These are phyloP conservation scores for Suillus decipiens DNA, from an alignment of 768 basidiomycete species.

Conservation along the genomic window DNA sequence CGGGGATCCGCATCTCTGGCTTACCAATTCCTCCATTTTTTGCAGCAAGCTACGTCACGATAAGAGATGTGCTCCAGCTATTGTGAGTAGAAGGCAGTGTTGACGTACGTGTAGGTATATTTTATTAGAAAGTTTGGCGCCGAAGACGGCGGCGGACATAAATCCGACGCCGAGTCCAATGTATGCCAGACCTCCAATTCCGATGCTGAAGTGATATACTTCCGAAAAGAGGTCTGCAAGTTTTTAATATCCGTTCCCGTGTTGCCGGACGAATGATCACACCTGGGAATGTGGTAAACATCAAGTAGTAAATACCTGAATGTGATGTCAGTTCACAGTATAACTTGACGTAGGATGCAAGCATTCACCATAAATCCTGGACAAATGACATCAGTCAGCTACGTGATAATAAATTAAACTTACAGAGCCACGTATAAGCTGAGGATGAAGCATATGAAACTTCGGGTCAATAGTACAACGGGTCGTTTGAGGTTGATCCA, in stretches of 20 bases:
- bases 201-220: conserved; percentile 53
- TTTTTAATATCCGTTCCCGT: conserved; percentile 11
- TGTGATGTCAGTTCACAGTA: background rate
- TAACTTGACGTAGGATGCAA: background rate
- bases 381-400: background rate
- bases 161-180: conserved; percentile 60
- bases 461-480: conserved; percentile 54
- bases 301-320: conserved; percentile 65
- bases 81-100: conserved; percentile 33
- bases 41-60: conserved; percentile 41
- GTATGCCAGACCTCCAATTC: conserved; percentile 53
- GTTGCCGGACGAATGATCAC: conserved; percentile 24
- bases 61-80: background rate
- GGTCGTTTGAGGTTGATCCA: conserved; percentile 60
- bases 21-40: conserved; percentile 63
- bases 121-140: conserved; percentile 47
- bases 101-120: conserved; percentile 38
- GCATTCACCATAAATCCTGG: conserved; percentile 57
- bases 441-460: conserved; percentile 70
- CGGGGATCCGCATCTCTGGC: conserved; percentile 77
- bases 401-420: conserved; percentile 29
- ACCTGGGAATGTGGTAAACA: conserved; percentile 68
- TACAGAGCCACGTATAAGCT: conserved; percentile 75
- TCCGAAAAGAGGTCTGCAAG: conserved; percentile 42
- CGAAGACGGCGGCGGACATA: conserved; percentile 46